phyloP scores from a whole-genome alignment of 2,329 filamentous ascomycete genomes.

The Venturia pyrina region DNA sequence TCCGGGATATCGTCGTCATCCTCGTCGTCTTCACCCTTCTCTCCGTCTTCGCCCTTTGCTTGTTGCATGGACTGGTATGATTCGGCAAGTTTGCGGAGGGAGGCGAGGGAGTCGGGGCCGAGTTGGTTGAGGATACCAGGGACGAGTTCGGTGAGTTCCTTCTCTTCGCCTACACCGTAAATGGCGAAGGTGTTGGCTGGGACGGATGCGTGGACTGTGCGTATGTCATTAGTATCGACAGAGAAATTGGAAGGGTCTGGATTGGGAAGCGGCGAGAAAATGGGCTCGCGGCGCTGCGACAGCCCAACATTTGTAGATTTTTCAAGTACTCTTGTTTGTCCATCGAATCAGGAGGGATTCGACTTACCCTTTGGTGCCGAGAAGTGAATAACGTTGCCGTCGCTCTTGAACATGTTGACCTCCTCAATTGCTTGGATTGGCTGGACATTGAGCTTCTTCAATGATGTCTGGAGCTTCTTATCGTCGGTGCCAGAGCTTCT shows the following conservation, averaged over 20 bases:
- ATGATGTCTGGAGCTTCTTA: conserved; percentile 95
- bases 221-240: neutral
- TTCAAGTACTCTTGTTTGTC: neutral
- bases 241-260: conserved; percentile 18
- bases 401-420: conserved; percentile 99
- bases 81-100: conserved; percentile 95
- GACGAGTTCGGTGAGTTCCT: conserved; percentile 98
- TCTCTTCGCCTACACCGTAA: conserved; percentile 97
- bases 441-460: conserved; percentile 99
- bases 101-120: conserved; percentile 93
- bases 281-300: conserved; percentile 44
- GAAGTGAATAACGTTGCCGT: conserved; percentile 99
- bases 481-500: conserved; percentile 89
- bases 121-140: conserved; percentile 99
- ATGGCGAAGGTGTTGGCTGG: conserved; percentile 99
- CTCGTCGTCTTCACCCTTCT: conserved; percentile 55
- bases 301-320: neutral
- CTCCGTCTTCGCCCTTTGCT: conserved; percentile 67
- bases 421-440: conserved; percentile 99
- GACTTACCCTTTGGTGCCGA: conserved; percentile 82
- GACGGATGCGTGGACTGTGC: conserved; percentile 84
- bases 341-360: neutral
- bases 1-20: conserved; percentile 94
- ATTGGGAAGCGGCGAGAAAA: conserved; percentile 98
- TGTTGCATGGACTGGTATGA: conserved; percentile 99